These are phyloP conservation scores for Eimeria necatrix DNA, from an alignment of 169 alveolate genomes.

Conservation along the genomic window DNA sequence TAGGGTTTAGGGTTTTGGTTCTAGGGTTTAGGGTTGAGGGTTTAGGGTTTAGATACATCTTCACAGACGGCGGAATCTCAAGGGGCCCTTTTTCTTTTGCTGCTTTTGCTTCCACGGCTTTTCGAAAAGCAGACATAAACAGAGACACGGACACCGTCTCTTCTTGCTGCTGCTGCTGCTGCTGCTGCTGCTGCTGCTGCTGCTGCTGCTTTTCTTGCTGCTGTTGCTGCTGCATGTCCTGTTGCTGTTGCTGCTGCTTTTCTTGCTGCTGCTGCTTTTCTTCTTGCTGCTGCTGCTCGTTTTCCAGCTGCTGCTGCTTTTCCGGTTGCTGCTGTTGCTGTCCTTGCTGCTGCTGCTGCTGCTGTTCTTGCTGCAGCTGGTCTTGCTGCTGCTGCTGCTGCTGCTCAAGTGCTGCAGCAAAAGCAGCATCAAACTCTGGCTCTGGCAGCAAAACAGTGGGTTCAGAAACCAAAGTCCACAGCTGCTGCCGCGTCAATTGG, in stretches of 20 bases:
- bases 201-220: too few relatives aligned
- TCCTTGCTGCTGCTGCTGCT: neutral
- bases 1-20: neutral
- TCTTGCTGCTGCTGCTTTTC: too few relatives aligned
- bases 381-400: conserved; percentile 11
- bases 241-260: too few relatives aligned
- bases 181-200: conserved; percentile 13
- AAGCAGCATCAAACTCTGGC: neutral
- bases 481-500: neutral
- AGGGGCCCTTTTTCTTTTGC: neutral
- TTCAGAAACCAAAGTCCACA: conserved; percentile 13
- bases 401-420: conserved; percentile 8
- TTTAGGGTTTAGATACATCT: neutral
- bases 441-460: neutral
- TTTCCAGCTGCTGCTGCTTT: too few relatives aligned
- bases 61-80: neutral
- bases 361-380: neutral
- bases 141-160: conserved; percentile 21
- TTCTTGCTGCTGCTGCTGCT: neutral
- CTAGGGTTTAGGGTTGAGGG: neutral
- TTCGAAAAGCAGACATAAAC: neutral
- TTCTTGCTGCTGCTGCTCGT: too few relatives aligned
- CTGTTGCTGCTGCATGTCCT: too few relatives aligned
- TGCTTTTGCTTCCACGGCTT: neutral
- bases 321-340: neutral